Base-by-base conservation (phyloP, 495 filamentous ascomycete genomes). In the Staphylotrichum tortipilum region DNA sequence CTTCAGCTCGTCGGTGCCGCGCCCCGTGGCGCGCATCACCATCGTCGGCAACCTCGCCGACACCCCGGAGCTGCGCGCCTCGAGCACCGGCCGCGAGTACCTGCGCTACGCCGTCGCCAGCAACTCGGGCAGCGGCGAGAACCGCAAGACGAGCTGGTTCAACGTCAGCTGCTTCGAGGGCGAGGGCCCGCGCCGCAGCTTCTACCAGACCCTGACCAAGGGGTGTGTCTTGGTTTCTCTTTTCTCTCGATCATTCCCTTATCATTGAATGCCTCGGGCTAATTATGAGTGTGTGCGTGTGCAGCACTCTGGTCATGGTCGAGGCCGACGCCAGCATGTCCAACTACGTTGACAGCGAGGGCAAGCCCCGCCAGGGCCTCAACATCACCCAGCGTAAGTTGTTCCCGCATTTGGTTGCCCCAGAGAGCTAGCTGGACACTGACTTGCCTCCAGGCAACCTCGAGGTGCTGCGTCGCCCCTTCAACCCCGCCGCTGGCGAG, bases 91-190 rank as follows among this genome's bases (percentile, higher is more conserved):
- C 46, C 67, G 71, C 26, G 85, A 89, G 26, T 48, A 89, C 47
- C 52, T 94, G 49, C 71, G 69, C 39, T 94, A 89, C 64, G 56
- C 77, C 3, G 68, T 94, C 30, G 86, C 70, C 24, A 82, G 78
- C 31, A 72, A 63, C 51, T 58, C 60, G 47, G 85, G 85, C 3
- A 58, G 71, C 36, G 56, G 55, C 37, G 80, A 84, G 2, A 83
- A 86, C 64, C 71, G 74, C 40, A 66, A 78, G 55, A 86, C 84
- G 14, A 88, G 79, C 74, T 95, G 81, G 80, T 95, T 85, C 75
- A 74, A 73, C 42, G 70, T 94, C 34, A 65, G 78, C 4, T 75
- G 72, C 69, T 92, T 92, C 67, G 45, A 67, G 23, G 60, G 66
- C 53, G 75, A 78, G 17, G 80, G 81, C 26, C 78, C 68, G 18